Percentiles rank a stretch among this genome's conserved stretches.
Evolutionary conservation across 2,329 filamentous ascomycete genomes (phyloP).

Genomic region (Aspergillus vadensis): DNA sequence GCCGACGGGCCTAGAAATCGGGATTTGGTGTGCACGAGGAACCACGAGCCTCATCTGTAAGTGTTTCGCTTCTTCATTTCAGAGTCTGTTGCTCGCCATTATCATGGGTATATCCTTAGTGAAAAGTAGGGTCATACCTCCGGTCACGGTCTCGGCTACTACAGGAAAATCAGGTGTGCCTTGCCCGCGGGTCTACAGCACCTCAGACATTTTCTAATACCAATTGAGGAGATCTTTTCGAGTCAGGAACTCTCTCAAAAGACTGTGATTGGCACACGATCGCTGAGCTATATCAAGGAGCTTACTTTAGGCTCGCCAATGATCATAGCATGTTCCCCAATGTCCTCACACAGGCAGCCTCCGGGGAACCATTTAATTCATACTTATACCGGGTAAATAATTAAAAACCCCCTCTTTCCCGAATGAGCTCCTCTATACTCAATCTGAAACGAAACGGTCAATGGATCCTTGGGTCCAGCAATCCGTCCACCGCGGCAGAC

Average conservation of each 20-base stretch:
- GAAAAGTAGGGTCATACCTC: too few species aligned
- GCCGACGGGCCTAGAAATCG: not conserved
- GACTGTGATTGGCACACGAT: not conserved
- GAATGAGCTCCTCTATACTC: not conserved
- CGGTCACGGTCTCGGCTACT: not conserved
- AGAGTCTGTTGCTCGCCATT: not conserved
- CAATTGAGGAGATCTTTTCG: not conserved
- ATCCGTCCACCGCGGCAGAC: not conserved
- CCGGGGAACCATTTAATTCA: not conserved
- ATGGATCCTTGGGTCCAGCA: constrained; percentile 1
- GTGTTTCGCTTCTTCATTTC: not conserved
- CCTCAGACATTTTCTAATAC: not conserved
- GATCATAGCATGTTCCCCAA: not conserved
- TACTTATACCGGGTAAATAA: not conserved
- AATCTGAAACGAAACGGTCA: not conserved
- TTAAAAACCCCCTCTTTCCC: not conserved
- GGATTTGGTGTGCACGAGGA: not conserved
- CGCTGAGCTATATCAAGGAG: not conserved
- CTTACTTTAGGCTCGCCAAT: not conserved
- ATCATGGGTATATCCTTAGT: not conserved
- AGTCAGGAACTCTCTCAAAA: not conserved
- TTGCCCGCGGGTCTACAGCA: not conserved
- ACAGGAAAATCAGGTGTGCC: not conserved
- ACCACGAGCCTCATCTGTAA: not conserved
- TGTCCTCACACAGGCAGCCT: not conserved